phyloP scores from a whole-genome alignment of 345 rosid species.

The Garcia nutans region DNA sequence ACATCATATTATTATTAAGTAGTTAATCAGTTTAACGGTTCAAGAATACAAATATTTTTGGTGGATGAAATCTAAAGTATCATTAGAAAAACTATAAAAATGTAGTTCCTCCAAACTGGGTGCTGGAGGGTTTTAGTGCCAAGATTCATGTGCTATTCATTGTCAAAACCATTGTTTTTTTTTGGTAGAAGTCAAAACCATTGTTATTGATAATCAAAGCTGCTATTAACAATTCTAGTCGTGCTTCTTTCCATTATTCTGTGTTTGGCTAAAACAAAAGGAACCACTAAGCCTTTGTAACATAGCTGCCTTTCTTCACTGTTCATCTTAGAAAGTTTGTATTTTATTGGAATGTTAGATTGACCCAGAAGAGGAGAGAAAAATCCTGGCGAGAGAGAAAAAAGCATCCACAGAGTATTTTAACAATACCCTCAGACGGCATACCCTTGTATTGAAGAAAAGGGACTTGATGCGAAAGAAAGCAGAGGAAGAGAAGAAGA shows the following conservation, averaged over 20 bases:
- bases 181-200: neutral
- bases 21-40: neutral
- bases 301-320: neutral
- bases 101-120: neutral
- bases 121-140: neutral
- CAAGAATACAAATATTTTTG: neutral
- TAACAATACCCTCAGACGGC: slow-evolving; percentile 67
- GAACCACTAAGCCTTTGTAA: neutral
- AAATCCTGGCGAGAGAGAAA: slow-evolving; percentile 69
- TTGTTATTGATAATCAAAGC: neutral
- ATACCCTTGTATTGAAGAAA: slow-evolving; percentile 77
- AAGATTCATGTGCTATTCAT: slow-evolving; percentile 4
- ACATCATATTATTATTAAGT: neutral
- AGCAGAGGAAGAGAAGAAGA: slow-evolving; percentile 73
- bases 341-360: slow-evolving; percentile 41
- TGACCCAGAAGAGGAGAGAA: slow-evolving; percentile 91
- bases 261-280: neutral
- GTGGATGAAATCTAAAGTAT: neutral
- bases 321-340: neutral
- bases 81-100: neutral
- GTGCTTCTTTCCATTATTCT: neutral
- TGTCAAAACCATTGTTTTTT: neutral
- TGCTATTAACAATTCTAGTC: neutral
- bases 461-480: slow-evolving; percentile 87
- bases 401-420: slow-evolving; percentile 71